Conservation (phyloP, 2,329 filamentous ascomycete genomes). For the Aspergillus sp. region DNA sequence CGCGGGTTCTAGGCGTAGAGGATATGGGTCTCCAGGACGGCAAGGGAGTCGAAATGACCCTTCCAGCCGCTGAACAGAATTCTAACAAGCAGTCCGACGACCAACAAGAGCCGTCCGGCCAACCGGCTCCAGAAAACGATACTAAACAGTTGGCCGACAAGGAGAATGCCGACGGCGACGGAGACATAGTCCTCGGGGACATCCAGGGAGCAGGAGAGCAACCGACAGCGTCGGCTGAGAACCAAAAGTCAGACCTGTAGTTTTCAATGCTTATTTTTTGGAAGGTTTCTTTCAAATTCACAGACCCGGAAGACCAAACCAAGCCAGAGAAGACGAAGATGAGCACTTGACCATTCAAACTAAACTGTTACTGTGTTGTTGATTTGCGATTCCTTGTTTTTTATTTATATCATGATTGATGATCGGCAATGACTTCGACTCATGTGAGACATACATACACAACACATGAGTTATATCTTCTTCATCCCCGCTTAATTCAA, state of each 20-base stretch:
- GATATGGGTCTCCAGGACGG: conserved; percentile 76
- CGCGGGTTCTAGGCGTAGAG: conserved; percentile 77
- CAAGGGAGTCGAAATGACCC: conserved; percentile 45
- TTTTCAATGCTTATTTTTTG: not conserved
- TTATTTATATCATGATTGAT: conserved; percentile 18
- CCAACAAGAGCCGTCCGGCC: not conserved
- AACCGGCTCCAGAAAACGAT: conserved; percentile 6
- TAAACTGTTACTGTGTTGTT: not conserved
- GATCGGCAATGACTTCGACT: conserved; percentile 8
- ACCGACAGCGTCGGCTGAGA: conserved; percentile 7
- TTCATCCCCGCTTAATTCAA: not conserved
- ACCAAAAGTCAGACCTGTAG: not conserved
- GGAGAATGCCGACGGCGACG: conserved; percentile 25
- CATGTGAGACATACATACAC: not conserved
- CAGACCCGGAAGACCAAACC: no score
- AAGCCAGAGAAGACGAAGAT: not conserved
- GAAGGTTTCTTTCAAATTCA: not conserved
- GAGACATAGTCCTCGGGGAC: conserved; percentile 41
- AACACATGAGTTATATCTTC: not conserved
- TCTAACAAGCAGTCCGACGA: conserved; percentile 3
- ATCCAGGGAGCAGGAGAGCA: conserved; percentile 19
- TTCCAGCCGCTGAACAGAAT: conserved; percentile 23
- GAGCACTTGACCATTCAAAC: not conserved
- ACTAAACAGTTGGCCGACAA: conserved; percentile 11
- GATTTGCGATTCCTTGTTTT: not conserved